These are phyloP conservation scores for Hypoxylon crocopeplum DNA, from an alignment of 495 filamentous ascomycete genomes.

Conservation along the genomic window DNA sequence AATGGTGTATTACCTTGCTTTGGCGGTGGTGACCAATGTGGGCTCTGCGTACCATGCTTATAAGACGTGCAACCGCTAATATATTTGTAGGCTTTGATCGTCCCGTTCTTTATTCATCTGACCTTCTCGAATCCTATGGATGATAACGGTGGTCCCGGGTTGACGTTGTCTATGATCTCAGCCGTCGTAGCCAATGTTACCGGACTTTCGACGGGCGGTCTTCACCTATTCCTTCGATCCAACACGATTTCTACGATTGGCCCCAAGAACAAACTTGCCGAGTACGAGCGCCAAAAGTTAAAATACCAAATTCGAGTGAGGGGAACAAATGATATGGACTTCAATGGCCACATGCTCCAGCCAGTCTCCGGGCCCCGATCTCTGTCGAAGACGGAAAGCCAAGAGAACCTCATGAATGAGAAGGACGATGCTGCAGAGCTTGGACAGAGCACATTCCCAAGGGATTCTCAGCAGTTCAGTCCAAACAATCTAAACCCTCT, in stretches of 20 bases:
- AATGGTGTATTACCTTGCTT: constrained; percentile 55
- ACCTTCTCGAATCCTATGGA: constrained; percentile 40
- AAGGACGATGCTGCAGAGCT: constrained; percentile 31
- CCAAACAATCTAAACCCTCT: constrained; percentile 39
- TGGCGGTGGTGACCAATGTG: constrained; percentile 53
- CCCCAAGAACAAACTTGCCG: constrained; percentile 48
- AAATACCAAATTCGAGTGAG: constrained; percentile 40
- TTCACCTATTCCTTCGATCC: constrained; percentile 58
- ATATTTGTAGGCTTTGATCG: constrained; percentile 44
- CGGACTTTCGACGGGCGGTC: constrained; percentile 54
- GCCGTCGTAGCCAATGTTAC: constrained; percentile 57
- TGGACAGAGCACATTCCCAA: constrained; percentile 29
- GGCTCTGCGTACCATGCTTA: constrained; percentile 4
- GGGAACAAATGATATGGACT: constrained; percentile 34
- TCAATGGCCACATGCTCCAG: constrained; percentile 43
- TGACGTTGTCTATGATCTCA: constrained; percentile 53
- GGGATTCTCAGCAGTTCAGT: constrained; percentile 8
- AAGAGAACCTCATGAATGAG: constrained; percentile 38
- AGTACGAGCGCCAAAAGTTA: constrained; percentile 47
- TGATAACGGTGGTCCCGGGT: constrained; percentile 23
- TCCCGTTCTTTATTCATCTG: constrained; percentile 53
- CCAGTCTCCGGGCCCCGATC: constrained; percentile 35
- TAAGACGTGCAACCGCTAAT: constrained; percentile 23
- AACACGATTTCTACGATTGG: constrained; percentile 50
- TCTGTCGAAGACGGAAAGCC: constrained; percentile 44